phyloP scores from a whole-genome alignment of 139 green algal genomes.

The Raphidocelis subcapitata region DNA sequence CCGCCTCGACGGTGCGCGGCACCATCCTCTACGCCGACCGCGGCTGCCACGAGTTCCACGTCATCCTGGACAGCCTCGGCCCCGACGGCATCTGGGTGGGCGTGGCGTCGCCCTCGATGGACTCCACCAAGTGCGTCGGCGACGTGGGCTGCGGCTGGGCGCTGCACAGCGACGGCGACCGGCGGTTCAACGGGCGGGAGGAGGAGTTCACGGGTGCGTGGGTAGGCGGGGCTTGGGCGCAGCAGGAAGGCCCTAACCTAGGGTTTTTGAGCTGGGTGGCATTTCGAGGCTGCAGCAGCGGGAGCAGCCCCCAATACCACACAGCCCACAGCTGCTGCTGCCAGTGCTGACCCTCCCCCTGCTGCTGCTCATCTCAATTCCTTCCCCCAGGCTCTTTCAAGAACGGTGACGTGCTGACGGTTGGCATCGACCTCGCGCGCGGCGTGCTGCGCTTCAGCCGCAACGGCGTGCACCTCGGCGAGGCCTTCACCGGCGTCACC shows the following conservation, averaged over 20 bases:
- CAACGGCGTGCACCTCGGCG: constrained; percentile 50
- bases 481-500: constrained; percentile 48
- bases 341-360: too few relatives aligned
- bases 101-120: constrained; percentile 44
- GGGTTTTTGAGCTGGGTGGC: too few relatives aligned
- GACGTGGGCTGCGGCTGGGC: constrained; percentile 54
- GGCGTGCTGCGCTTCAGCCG: constrained; percentile 48
- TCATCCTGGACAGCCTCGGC: constrained; percentile 59
- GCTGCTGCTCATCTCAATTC: too few relatives aligned
- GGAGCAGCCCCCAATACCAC: too few relatives aligned
- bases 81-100: constrained; percentile 65
- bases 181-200: constrained; percentile 46
- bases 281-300: too few relatives aligned
- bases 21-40: constrained; percentile 52
- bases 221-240: too few relatives aligned
- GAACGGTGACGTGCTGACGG: constrained; percentile 62
- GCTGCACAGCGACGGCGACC: constrained; percentile 62
- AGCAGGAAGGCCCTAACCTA: too few relatives aligned
- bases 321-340: too few relatives aligned
- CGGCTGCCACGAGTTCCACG: constrained; percentile 58
- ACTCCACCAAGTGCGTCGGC: constrained; percentile 42
- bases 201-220: constrained; percentile 49
- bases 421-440: constrained; percentile 42
- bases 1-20: constrained; percentile 47
- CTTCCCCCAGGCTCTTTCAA: constrained; percentile 41